Evolutionary conservation across 2,329 filamentous ascomycete species (phyloP), one percentile per base, ranked within the genome.

Genomic region (Trichocomaceae sp.): DNA sequence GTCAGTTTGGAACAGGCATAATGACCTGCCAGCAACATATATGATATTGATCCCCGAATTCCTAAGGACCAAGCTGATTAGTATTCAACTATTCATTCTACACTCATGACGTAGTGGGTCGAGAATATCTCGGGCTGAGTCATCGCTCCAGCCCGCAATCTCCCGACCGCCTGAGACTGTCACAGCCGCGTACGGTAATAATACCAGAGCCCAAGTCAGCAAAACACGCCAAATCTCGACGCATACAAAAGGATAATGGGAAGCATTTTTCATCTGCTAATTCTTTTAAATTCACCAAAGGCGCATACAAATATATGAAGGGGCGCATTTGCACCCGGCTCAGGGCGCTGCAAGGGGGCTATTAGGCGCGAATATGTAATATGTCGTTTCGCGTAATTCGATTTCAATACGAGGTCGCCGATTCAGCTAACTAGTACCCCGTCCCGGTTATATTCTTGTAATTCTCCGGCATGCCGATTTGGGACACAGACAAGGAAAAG

Each of bases 191-290:
- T 41, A 57, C 47, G 20, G 62, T 62, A 61, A 57, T 55, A 23
- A 23, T 26, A 42, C 60, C 44, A 59, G 58, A 46, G 13, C 31
- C 17, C 29, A 17, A 35, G 47, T 23, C 44, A 47, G 29, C 42
- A 7, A 20, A 51, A 47, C 47, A 20, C 15, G 26, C 13, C 39
- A 22, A 42, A 17, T 22, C 42, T 15, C 15, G 13, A 17, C 37
- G 2, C 26, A n/a, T 12, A 45, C 54, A 47, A 15, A 57, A 51
- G 23, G 60, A 63, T 64, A 70, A 68, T 69, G 66, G 67, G 64
- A 61, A 68, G 61, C 12, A 44, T 22, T 41, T 60, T 56, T 5
- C 22, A 53, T 7, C 45, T 57, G 60, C 52, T 69, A 69, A 51
- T 62, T 65, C 60, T 68, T 69, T 49, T 47, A 26, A 31, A 2